Base-by-base conservation (phyloP, 1,284 basidiomycete genomes). In the Ganoderma resinaceum region DNA sequence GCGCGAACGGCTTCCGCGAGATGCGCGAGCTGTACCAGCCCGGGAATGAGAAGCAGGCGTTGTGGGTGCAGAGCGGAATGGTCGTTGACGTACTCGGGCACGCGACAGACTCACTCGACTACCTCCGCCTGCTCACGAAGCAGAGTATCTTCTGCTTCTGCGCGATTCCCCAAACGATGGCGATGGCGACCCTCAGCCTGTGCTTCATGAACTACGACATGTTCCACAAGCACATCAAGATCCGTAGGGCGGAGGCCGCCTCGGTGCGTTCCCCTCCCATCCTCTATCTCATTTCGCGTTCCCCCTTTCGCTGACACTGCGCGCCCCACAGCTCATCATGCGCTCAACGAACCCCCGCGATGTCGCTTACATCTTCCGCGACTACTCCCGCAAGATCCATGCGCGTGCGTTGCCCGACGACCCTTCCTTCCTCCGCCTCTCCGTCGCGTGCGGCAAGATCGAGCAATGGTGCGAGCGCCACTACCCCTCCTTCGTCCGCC, bases 141-240 rank as follows among this genome's bases (percentile, higher is more conserved):
- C 97, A 99, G 82, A 93, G 87, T 68, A 90, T 98, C 35, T 99
- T 99, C 86, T 95, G 95, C 81, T 99, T 99, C 82, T 96, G 95
- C 75, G 96, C 97, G 3, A 95, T 99, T 69, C 97, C 97, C 12
- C 95, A 94, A 40, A 89, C 92, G 29, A 99, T 99, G 97, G 96
- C 97, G 0, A 94, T 99, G 74, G 97, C 98, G 7, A 99, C 97
- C 8, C 85, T 99, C 33, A 89, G 94, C 61, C 80, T 93, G 64
- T 97, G 96, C 81, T 98, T 97, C 82, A 95, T 95, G 93, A 99
- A 99, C 82, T 88, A 90, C 1, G 83, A 86, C n/a, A 94, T 99
- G 84, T 91, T 98, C 80, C 87, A 93, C 76, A 83, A 88, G 76
- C 98, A 98, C 77, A 92, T 99, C 80, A 99, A 99, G 83, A 99